phyloP scores from a whole-genome alignment of 495 filamentous ascomycete species.

The Pseudomonodictys pantanalensis region DNA sequence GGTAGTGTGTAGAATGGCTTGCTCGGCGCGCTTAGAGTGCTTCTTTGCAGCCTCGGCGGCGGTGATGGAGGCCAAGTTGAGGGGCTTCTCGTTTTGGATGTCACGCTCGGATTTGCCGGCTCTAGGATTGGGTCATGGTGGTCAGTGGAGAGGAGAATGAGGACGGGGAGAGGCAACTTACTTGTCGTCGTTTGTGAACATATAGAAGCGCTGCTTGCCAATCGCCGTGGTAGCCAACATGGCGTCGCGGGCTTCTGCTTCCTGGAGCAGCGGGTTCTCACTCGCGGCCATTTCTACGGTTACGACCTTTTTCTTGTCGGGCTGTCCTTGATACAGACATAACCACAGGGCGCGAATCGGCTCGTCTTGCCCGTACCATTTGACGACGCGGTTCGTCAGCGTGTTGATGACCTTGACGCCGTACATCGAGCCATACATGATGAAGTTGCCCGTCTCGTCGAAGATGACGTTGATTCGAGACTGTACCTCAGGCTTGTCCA shows the following conservation, averaged over 20 bases:
- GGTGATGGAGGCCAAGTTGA: constrained; percentile 48
- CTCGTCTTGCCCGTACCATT: constrained; percentile 85
- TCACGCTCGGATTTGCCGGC: constrained; percentile 84
- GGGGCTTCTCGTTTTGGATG: constrained; percentile 91
- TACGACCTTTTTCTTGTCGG: constrained; percentile 83
- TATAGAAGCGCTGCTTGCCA: constrained; percentile 92
- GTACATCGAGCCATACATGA: constrained; percentile 87
- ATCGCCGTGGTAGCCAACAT: constrained; percentile 81
- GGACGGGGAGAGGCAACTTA: not conserved
- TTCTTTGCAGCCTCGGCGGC: constrained; percentile 55
- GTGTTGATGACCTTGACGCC: constrained; percentile 95
- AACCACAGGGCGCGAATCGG: constrained; percentile 78
- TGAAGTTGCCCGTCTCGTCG: constrained; percentile 93
- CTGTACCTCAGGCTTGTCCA: constrained; percentile 66
- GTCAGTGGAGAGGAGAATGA: not conserved
- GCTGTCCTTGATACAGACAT: constrained; percentile 91
- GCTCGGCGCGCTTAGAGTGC: constrained; percentile 64
- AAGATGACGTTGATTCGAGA: constrained; percentile 82
- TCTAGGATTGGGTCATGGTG: constrained; percentile 17
- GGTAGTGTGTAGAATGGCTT: constrained; percentile 86
- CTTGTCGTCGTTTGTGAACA: constrained; percentile 89
- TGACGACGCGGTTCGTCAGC: constrained; percentile 84
- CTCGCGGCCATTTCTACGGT: constrained; percentile 98
- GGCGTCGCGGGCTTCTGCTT: constrained; percentile 87
- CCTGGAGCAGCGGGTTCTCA: constrained; percentile 86